Conservation (phyloP, 352 stramenopile species). For the Pythium oligandrum region DNA sequence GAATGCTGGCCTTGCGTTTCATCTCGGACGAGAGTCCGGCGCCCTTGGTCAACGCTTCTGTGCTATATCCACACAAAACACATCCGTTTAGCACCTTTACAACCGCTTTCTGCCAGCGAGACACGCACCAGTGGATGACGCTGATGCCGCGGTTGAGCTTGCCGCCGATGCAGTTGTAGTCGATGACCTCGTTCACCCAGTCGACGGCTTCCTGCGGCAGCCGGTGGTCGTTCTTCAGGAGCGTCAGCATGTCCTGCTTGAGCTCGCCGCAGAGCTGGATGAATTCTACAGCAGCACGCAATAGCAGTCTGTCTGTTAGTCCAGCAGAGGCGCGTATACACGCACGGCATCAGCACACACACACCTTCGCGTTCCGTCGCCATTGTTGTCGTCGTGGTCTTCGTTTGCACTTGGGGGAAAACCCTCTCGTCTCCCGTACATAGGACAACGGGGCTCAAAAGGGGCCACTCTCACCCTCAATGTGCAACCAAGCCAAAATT, state of each 20-base stretch:
- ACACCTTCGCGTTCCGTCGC: conserved; percentile 17
- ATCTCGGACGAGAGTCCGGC: conserved; percentile 54
- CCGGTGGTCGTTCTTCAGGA: conserved; percentile 52
- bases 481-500: no score
- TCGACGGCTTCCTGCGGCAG: conserved; percentile 78
- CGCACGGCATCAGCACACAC: neutral
- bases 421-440: no score
- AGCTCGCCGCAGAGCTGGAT: conserved; percentile 65
- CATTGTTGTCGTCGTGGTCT: conserved; percentile 9
- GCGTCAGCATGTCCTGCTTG: conserved; percentile 72
- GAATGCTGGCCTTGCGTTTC: conserved; percentile 85
- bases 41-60: conserved; percentile 49
- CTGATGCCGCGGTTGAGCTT: conserved; percentile 98
- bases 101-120: no score
- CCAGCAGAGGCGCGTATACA: neutral
- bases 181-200: conserved; percentile 80
- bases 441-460: no score
- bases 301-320: neutral
- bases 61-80: conserved; percentile 21
- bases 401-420: neutral
- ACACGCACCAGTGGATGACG: conserved; percentile 84
- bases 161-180: conserved; percentile 97
- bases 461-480: no score
- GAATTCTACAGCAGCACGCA: conserved; percentile 37
- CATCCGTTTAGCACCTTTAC: no score